Evolutionary conservation across 345 rosid species (phyloP).

Genomic region (Salix dunnii): DNA sequence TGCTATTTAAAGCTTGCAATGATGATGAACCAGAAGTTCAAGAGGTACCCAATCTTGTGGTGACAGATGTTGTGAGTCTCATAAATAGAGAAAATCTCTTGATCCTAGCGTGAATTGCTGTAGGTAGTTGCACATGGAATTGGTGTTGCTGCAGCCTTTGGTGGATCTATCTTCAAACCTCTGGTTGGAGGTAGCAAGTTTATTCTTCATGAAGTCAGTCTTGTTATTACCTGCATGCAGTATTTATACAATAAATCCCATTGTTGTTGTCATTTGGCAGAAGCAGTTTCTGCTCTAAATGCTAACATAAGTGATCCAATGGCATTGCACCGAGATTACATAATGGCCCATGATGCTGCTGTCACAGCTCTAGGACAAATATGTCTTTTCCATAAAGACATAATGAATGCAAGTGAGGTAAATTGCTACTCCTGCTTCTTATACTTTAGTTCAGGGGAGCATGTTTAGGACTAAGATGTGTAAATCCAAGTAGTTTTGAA

Average conservation of each 20-base stretch:
- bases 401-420: conserved; percentile 2
- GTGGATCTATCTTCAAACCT: conserved; percentile 2
- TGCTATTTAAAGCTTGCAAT: conserved; percentile 1
- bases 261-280: conserved; percentile 5
- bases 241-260: not conserved
- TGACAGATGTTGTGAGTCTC: not conserved
- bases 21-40: not conserved
- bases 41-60: not conserved
- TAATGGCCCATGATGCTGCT: conserved; percentile 10
- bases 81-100: not conserved
- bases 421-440: not conserved
- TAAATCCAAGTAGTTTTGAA: no score
- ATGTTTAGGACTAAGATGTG: no score
- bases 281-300: conserved; percentile 5
- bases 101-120: not conserved
- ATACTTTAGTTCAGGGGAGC: not conserved
- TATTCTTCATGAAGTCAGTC: not conserved
- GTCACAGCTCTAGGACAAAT: conserved; percentile 13
- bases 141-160: conserved; percentile 13
- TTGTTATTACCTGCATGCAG: no score
- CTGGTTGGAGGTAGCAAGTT: not conserved
- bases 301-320: not conserved
- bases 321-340: not conserved
- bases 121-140: not conserved
- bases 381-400: not conserved